These are phyloP conservation scores for Piedraia hortae DNA, from an alignment of 2,329 filamentous ascomycete genomes.

Conservation along the genomic window DNA sequence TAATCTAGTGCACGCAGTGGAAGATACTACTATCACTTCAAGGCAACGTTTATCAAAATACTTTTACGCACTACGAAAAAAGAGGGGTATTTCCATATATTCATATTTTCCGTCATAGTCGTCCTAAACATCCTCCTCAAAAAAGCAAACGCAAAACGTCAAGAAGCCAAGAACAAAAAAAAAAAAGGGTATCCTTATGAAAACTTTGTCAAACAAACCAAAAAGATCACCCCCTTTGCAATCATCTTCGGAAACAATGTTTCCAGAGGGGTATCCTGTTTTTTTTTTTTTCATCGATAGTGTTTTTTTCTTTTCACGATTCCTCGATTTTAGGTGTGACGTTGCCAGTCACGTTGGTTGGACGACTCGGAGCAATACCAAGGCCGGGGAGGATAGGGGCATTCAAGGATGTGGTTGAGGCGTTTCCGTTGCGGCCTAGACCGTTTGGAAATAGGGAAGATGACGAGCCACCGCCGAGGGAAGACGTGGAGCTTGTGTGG, in stretches of 20 bases:
- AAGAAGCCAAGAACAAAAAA: slow-evolving; percentile 1
- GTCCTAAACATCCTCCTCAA: too few relatives aligned
- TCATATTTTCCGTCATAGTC: too few relatives aligned
- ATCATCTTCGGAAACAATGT: slow-evolving; percentile 1
- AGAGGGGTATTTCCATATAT: too few relatives aligned
- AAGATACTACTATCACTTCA: too few relatives aligned
- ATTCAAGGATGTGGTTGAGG: slow-evolving; percentile 14
- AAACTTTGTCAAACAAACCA: too few relatives aligned
- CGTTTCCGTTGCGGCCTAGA: slow-evolving; percentile 23
- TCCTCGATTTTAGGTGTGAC: slow-evolving; percentile 12
- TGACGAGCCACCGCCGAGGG: slow-evolving; percentile 31
- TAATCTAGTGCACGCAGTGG: too few relatives aligned
- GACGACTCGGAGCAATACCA: slow-evolving; percentile 4
- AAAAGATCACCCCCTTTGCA: too few relatives aligned
- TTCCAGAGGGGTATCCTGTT: background rate
- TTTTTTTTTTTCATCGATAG: background rate
- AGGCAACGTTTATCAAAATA: too few relatives aligned
- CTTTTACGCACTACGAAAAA: too few relatives aligned
- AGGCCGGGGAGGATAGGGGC: slow-evolving; percentile 14
- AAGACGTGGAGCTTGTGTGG: slow-evolving; percentile 34
- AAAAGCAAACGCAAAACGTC: slow-evolving; percentile 1
- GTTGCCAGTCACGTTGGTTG: slow-evolving; percentile 7
- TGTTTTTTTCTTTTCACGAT: slow-evolving; percentile 1
- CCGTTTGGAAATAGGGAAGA: slow-evolving; percentile 36
- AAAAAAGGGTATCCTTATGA: too few relatives aligned